Evolutionary conservation across 2,329 filamentous ascomycete genomes (phyloP).

Genomic region (Alternaria brassicicola): DNA sequence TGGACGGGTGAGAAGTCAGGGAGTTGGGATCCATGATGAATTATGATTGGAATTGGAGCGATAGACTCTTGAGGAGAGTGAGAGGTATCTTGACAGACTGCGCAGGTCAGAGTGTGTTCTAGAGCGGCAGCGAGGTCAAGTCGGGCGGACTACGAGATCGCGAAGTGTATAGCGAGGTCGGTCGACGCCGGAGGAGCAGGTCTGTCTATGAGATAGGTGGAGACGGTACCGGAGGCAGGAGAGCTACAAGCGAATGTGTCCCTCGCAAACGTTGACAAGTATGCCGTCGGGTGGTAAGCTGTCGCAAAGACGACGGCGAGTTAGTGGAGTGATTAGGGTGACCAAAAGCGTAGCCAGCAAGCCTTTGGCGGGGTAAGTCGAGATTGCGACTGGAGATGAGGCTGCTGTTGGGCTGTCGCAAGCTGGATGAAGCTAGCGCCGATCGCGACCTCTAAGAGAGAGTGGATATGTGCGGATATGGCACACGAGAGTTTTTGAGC

Average conservation of each 20-base stretch:
- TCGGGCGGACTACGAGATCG: constrained; percentile 41
- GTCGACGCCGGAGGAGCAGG: constrained; percentile 34
- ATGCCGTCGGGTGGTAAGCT: constrained; percentile 34
- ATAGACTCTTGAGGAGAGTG: constrained; percentile 36
- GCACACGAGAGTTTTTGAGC: constrained; percentile 29
- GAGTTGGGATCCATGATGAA: constrained; percentile 72
- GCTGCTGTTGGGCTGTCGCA: constrained; percentile 38
- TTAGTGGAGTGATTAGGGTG: constrained; percentile 33
- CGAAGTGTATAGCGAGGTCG: constrained; percentile 38
- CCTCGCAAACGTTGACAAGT: constrained; percentile 66
- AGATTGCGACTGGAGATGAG: constrained; percentile 32
- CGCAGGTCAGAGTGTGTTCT: constrained; percentile 42
- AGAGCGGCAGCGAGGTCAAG: constrained; percentile 37
- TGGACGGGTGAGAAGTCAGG: constrained; percentile 89
- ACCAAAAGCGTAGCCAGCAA: constrained; percentile 53
- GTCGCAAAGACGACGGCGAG: constrained; percentile 33
- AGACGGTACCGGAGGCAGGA: constrained; percentile 69
- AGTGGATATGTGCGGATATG: constrained; percentile 38
- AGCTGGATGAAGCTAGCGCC: constrained; percentile 40
- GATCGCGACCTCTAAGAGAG: constrained; percentile 41
- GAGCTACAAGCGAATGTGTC: constrained; percentile 99
- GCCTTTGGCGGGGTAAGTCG: constrained; percentile 45
- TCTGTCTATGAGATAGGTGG: constrained; percentile 25
- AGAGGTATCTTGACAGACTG: constrained; percentile 43
- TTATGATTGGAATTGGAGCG: constrained; percentile 38